Evolutionary conservation across 2,329 filamentous ascomycete genomes (phyloP).

Genomic region (Botrytis galanthina): DNA sequence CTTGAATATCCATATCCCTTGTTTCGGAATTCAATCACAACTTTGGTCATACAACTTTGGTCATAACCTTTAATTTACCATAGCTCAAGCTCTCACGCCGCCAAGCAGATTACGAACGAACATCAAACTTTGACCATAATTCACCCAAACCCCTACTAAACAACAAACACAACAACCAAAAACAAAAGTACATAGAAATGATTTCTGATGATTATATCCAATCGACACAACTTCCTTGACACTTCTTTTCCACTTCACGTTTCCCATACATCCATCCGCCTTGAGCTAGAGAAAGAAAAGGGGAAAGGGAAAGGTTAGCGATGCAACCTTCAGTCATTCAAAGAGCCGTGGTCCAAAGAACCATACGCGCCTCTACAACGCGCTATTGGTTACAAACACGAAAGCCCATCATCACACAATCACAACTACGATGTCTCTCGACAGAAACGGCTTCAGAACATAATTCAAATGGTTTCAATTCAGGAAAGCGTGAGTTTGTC

Average conservation of each 20-base stretch:
- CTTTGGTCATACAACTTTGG: not conserved
- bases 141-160: not conserved
- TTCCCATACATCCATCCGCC: not conserved
- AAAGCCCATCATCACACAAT: constrained; percentile 11
- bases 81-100: constrained; percentile 3
- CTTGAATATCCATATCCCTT: not conserved
- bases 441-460: not conserved
- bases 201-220: not conserved
- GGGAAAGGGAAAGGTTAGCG: not conserved
- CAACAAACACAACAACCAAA: not conserved
- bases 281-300: not conserved
- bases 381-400: constrained; percentile 17
- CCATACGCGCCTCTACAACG: constrained; percentile 5
- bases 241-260: not conserved
- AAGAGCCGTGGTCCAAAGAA: not conserved
- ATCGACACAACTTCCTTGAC: not conserved
- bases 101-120: constrained; percentile 9
- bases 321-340: constrained; percentile 16
- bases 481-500: constrained; percentile 1
- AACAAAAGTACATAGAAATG: not conserved
- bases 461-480: not conserved
- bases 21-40: not conserved
- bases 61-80: not conserved
- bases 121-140: not conserved
- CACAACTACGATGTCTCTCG: constrained; percentile 5